Evolutionary conservation across 2,329 filamentous ascomycete species (phyloP).

Genomic region (Cladosporium phlei): DNA sequence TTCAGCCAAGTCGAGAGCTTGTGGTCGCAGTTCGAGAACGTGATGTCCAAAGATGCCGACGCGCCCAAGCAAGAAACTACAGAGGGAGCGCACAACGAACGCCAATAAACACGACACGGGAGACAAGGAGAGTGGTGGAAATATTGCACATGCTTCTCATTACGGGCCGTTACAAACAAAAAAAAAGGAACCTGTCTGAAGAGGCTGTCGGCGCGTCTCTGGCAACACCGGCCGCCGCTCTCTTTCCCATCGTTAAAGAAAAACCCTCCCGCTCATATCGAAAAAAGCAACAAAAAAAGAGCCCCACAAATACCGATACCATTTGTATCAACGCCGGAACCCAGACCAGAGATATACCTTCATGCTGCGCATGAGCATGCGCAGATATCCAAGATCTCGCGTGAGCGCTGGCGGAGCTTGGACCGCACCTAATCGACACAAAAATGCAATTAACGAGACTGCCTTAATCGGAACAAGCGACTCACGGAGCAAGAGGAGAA

Average conservation of each 20-base stretch:
- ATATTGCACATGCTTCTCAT: constrained; percentile 14
- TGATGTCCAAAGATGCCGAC: constrained; percentile 71
- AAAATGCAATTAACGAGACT: constrained; percentile 11
- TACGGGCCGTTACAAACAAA: constrained; percentile 8
- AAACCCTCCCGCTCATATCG: constrained; percentile 3
- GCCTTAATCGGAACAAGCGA: not conserved
- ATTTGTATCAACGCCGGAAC: constrained; percentile 12
- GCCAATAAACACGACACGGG: not conserved
- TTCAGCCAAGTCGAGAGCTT: constrained; percentile 95
- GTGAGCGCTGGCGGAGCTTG: constrained; percentile 3
- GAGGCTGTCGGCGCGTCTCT: constrained; percentile 13
- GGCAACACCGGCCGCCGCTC: constrained; percentile 4
- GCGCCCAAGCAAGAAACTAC: constrained; percentile 28
- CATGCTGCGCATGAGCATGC: constrained; percentile 13
- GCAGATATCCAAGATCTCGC: constrained; percentile 14
- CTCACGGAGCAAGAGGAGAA: constrained; percentile 4
- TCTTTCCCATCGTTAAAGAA: constrained; percentile 4
- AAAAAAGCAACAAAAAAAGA: constrained; percentile 1
- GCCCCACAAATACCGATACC: constrained; percentile 8
- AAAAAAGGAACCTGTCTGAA: constrained; percentile 10
- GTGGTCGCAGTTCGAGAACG: constrained; percentile 95
- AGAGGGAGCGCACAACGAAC: constrained; percentile 20
- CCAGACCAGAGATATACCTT: constrained; percentile 12
- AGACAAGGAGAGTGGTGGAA: not conserved
- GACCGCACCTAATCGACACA: constrained; percentile 11